phyloP scores from a whole-genome alignment of 2,329 filamentous ascomycete species.

The Fusarium nanum region DNA sequence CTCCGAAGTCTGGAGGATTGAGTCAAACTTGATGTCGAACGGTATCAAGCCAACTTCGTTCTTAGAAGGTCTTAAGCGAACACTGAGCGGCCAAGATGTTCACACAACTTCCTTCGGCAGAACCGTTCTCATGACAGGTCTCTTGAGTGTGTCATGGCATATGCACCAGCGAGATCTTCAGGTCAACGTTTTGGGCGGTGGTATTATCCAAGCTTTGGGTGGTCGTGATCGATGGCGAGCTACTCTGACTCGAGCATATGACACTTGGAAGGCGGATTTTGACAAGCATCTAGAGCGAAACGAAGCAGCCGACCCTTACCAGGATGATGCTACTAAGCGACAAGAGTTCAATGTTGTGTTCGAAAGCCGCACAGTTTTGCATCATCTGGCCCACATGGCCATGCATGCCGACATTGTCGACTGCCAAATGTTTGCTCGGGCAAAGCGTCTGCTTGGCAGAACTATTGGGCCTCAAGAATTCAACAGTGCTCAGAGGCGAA shows the following conservation, averaged over 20 bases:
- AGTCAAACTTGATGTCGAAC: constrained; percentile 81
- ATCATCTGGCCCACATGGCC: constrained; percentile 96
- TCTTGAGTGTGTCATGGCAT: constrained; percentile 95
- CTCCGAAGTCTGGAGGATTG: constrained; percentile 85
- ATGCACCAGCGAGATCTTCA: constrained; percentile 97
- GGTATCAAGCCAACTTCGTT: constrained; percentile 89
- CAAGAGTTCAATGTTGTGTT: constrained; percentile 76
- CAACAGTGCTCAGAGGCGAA: constrained; percentile 80
- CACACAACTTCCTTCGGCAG: constrained; percentile 93
- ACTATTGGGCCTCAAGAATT: constrained; percentile 87
- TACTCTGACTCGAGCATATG: constrained; percentile 86
- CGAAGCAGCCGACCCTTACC: constrained; percentile 66
- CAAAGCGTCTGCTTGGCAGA: constrained; percentile 84
- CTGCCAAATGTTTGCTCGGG: constrained; percentile 93
- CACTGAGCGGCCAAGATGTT: constrained; percentile 85
- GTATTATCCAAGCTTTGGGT: constrained; percentile 81
- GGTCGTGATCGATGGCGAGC: constrained; percentile 92
- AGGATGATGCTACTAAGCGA: constrained; percentile 67
- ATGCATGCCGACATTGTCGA: constrained; percentile 99
- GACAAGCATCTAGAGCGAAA: constrained; percentile 79
- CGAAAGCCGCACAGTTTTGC: constrained; percentile 87
- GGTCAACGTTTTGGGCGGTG: constrained; percentile 80
- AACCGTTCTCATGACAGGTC: constrained; percentile 91
- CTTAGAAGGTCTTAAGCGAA: constrained; percentile 89
- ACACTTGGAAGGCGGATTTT: constrained; percentile 93